Base-by-base conservation (phyloP, 2,329 filamentous ascomycete genomes). In the Triangularia setosa region DNA sequence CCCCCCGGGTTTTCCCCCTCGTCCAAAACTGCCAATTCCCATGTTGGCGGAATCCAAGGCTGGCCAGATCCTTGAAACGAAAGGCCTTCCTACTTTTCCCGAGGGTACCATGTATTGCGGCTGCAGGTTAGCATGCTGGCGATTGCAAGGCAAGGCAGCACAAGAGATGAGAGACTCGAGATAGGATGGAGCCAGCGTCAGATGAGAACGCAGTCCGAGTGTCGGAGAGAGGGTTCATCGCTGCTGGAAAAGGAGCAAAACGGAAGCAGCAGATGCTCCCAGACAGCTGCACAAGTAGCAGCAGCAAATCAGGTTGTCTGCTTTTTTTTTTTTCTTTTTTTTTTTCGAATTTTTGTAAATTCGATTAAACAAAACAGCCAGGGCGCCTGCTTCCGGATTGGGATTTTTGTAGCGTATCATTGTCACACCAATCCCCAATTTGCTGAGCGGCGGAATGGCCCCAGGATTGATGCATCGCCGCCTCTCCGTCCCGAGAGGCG, bases 401-500 rank as follows among this genome's bases (percentile, higher is more conserved):
- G 58, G 58, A 59, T 48, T 40, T n/a, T 14, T 40, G 35, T 40
- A 40, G 4, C 4, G 40, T 48, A 48, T 21, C 40, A 21, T 21
- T 48, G 40, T 48, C 16, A 1, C 33, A 40, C 33, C 33, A 35
- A 35, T 14, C 30, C 11, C 6, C 4, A 33, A 33, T 33, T 12
- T 12, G 14, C 30, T 12, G n/a, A n/a, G n/a, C 33, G 33, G 33
- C 33, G 33, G 33, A 40, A 40, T 14, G 33, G 33, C 33, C 33
- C 33, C 33, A 40, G 33, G 16, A 35, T 23, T 52, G 40, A 40
- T 59, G 59, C 60, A 58, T 65, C 53, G 52, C 52, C 64, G 56
- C 35, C 54, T 27, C 40, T 9, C n/a, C 40, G 40, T 48, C 40
- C 40, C 40, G 40, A 48, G 58, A n/a, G 33, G 53, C 59, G 65